Percentiles rank a stretch among this genome's conserved stretches.
These are phyloP conservation scores for Avena eriantha DNA, from an alignment of 176 grass and related monocot species.

Conservation along the genomic window DNA sequence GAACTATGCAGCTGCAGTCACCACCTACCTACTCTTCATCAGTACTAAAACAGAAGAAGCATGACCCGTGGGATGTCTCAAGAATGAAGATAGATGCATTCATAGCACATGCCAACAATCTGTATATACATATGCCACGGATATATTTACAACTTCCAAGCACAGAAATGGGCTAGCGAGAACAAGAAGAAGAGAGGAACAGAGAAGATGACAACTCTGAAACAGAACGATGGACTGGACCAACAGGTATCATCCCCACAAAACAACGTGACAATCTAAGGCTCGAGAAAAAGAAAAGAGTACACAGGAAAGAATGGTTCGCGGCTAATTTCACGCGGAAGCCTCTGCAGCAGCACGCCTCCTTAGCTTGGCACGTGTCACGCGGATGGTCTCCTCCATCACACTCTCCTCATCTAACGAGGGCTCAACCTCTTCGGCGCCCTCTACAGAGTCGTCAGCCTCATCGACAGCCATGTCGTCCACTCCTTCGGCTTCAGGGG, in stretches of 20 bases:
- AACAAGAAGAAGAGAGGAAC: background rate
- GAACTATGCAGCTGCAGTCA: background rate
- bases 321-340: conserved; percentile 47
- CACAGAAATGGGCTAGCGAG: conserved; percentile 29
- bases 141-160: conserved; percentile 54
- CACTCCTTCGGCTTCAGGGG: conserved; percentile 48
- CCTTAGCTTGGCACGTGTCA: conserved; percentile 75
- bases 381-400: conserved; percentile 83
- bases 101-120: conserved; percentile 37
- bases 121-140: conserved; percentile 54
- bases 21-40: background rate
- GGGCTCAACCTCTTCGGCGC: conserved; percentile 45
- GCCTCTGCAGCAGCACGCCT: conserved; percentile 60
- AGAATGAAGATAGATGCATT: conserved; percentile 23
- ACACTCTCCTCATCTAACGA: conserved; percentile 51
- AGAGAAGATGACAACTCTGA: background rate
- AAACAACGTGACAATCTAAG: conserved; percentile 38
- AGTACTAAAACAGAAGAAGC: background rate
- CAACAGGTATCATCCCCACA: conserved; percentile 39
- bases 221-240: conserved; percentile 30
- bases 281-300: conserved; percentile 42
- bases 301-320: conserved; percentile 36
- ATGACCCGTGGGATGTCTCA: background rate
- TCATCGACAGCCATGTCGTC: conserved; percentile 61
- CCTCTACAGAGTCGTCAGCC: conserved; percentile 19